phyloP scores from a whole-genome alignment of 2,329 filamentous ascomycete species.

The Calonectria pseudoreteaudii region DNA sequence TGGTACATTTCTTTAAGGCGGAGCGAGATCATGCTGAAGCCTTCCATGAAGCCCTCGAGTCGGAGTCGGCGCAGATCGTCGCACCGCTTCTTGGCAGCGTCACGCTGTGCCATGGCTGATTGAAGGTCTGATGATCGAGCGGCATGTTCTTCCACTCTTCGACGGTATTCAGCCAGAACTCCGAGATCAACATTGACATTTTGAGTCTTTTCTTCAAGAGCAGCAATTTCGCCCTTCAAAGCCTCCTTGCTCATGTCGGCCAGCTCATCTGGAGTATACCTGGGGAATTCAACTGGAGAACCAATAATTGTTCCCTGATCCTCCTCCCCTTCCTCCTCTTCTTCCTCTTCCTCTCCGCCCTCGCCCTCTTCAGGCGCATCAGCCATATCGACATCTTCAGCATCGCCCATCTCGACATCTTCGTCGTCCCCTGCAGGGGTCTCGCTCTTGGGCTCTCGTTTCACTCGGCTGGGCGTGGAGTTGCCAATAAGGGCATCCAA shows the following conservation, averaged over 20 bases:
- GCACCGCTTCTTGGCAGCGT: conserved; percentile 89
- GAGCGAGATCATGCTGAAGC: conserved; percentile 92
- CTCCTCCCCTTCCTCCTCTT: conserved; percentile 35
- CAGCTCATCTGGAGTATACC: conserved; percentile 79
- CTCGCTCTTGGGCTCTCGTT: conserved; percentile 40
- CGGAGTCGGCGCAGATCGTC: conserved; percentile 92
- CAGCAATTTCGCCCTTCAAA: conserved; percentile 72
- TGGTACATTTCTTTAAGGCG: conserved; percentile 99
- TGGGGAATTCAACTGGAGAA: conserved; percentile 73
- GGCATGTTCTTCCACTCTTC: conserved; percentile 85
- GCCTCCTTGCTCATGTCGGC: conserved; percentile 73
- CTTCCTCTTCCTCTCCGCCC: conserved; percentile 40
- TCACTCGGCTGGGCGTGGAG: conserved; percentile 42
- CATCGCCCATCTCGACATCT: conserved; percentile 50
- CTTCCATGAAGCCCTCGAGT: conserved; percentile 97
- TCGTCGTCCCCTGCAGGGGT: conserved; percentile 43
- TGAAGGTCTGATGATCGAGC: conserved; percentile 86
- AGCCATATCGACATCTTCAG: conserved; percentile 46
- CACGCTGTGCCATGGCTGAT: conserved; percentile 80
- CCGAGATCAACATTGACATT: conserved; percentile 89
- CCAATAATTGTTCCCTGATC: conserved; percentile 36
- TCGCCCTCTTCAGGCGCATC: conserved; percentile 47
- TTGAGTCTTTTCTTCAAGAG: conserved; percentile 77
- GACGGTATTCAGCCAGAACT: conserved; percentile 89
- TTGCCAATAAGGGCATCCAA: conserved; percentile 73